phyloP scores from a whole-genome alignment of 2,329 filamentous ascomycete species.

The Fusarium marasasianum region DNA sequence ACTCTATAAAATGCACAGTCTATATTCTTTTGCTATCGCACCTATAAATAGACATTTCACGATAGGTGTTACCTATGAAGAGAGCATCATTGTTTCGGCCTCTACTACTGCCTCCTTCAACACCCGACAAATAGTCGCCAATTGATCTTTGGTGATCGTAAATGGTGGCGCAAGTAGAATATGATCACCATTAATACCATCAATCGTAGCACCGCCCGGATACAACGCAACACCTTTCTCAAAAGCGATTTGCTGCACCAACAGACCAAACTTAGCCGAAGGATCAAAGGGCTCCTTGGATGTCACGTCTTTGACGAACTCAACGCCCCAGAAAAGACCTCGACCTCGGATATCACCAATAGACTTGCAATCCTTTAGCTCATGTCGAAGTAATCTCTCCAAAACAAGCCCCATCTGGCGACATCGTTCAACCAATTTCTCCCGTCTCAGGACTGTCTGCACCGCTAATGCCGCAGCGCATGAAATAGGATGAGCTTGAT shows the following conservation, averaged over 20 bases:
- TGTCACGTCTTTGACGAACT: conserved; percentile 53
- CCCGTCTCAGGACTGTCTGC: conserved; percentile 65
- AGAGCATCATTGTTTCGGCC: neutral
- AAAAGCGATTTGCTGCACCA: conserved; percentile 46
- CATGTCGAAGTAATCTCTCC: neutral
- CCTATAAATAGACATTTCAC: accelerated
- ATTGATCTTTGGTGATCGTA: conserved; percentile 59
- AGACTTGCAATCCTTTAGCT: neutral
- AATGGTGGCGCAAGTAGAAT: conserved; percentile 74
- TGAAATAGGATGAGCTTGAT: conserved; percentile 67
- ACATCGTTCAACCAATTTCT: conserved; percentile 69
- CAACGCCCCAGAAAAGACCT: conserved; percentile 57
- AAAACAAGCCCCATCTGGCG: conserved; percentile 56
- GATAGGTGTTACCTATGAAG: accelerated
- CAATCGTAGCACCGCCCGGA: conserved; percentile 68
- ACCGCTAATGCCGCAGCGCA: conserved; percentile 72
- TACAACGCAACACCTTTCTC: conserved; percentile 61
- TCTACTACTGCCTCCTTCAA: conserved; percentile 23
- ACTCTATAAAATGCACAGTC: too few relatives aligned
- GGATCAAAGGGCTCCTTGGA: conserved; percentile 49
- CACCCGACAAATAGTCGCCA: conserved; percentile 19
- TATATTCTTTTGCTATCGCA: too few relatives aligned
- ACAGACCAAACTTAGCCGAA: conserved; percentile 38
- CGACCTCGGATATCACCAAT: conserved; percentile 13
- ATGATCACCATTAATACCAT: conserved; percentile 71